Percentiles rank a stretch among this genome's conserved stretches.
Conservation (phyloP, 108 stramenopile species). For the Chaetoceros tenuissimus region DNA sequence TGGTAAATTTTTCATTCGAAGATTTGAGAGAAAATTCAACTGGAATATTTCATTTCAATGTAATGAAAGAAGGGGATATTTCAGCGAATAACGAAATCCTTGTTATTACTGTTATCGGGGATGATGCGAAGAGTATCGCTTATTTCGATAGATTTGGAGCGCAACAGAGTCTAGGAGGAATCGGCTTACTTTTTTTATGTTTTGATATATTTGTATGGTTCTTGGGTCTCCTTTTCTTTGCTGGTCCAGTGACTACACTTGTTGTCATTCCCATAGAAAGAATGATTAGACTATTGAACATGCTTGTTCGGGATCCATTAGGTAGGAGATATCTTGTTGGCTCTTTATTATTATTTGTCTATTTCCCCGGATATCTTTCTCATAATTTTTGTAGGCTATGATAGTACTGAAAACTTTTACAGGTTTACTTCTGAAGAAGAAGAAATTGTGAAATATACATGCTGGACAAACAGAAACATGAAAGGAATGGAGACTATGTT, state of each 20-base stretch:
- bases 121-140: too few relatives aligned
- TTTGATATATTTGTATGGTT: slow-evolving; percentile 64
- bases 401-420: too few relatives aligned
- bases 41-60: not conserved
- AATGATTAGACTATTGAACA: slow-evolving; percentile 60
- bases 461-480: slow-evolving; percentile 64
- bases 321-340: too few relatives aligned
- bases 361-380: too few relatives aligned
- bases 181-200: slow-evolving; percentile 27
- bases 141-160: too few relatives aligned
- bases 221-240: slow-evolving; percentile 64
- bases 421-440: too few relatives aligned
- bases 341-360: too few relatives aligned
- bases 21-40: too few relatives aligned
- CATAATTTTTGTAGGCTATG: too few relatives aligned
- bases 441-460: slow-evolving; percentile 62
- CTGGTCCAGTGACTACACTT: slow-evolving; percentile 59
- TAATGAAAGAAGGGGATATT: not conserved
- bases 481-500: slow-evolving; percentile 12
- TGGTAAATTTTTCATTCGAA: too few relatives aligned
- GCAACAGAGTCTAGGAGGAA: too few relatives aligned
- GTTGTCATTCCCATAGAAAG: slow-evolving; percentile 77
- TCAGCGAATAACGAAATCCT: slow-evolving; percentile 23
- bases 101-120: slow-evolving; percentile 36
- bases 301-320: slow-evolving; percentile 77